Evolutionary conservation across 192 early-diverging fungal genomes (phyloP).

Genomic region (Podila epigama): DNA sequence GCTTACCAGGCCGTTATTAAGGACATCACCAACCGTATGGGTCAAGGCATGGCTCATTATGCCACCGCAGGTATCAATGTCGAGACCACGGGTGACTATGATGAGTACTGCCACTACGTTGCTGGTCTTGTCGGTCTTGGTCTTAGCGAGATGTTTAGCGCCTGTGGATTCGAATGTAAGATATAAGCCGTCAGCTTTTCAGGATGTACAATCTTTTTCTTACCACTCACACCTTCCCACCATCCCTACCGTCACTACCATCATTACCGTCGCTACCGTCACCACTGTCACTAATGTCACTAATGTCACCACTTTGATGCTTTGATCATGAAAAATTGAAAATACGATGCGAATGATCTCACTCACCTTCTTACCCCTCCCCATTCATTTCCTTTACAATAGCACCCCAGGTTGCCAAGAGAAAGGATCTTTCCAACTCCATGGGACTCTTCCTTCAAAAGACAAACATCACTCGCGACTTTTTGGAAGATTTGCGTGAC

Average conservation of each 20-base stretch:
- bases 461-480: conserved; percentile 97
- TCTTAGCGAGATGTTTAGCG: conserved; percentile 89
- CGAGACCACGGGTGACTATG: conserved; percentile 86
- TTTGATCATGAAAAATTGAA: too few relatives aligned
- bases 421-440: conserved; percentile 71
- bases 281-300: too few relatives aligned
- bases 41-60: conserved; percentile 94
- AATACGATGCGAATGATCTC: not conserved
- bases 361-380: not conserved
- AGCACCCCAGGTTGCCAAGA: conserved; percentile 37
- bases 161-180: conserved; percentile 80
- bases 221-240: too few relatives aligned
- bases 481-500: conserved; percentile 87
- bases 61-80: conserved; percentile 64
- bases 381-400: not conserved
- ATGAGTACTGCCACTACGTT: conserved; percentile 98
- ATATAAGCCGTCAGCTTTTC: too few relatives aligned
- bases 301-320: too few relatives aligned
- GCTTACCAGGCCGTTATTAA: conserved; percentile 88
- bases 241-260: too few relatives aligned
- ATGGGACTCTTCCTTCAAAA: conserved; percentile 99
- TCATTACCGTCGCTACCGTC: too few relatives aligned
- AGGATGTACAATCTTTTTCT: too few relatives aligned
- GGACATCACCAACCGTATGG: conserved; percentile 93
- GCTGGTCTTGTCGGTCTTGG: conserved; percentile 96